A percentile compares a stretch with the other conserved stretches of the same genome.
These are phyloP conservation scores for Ophiostoma fasciatum DNA, from an alignment of 2,329 filamentous ascomycete species.

Conservation along the genomic window DNA sequence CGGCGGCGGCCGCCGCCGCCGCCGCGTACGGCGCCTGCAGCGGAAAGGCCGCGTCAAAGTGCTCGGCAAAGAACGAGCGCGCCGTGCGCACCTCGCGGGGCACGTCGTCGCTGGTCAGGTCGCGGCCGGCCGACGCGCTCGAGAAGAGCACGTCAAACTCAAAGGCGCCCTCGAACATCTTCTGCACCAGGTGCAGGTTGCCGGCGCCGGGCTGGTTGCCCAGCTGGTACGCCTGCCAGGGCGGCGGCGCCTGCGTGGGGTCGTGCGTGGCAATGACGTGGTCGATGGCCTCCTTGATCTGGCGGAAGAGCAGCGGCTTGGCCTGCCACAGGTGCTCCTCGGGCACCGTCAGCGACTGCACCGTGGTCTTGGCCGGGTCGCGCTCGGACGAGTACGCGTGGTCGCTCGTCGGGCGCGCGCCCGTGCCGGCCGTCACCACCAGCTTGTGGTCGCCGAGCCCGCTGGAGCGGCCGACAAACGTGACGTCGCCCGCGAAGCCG, in stretches of 20 bases:
- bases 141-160: slow-evolving; percentile 90
- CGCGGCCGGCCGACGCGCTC: slow-evolving; percentile 50
- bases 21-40: slow-evolving; percentile 63
- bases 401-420: slow-evolving; percentile 44
- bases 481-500: slow-evolving; percentile 46
- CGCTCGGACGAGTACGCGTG: slow-evolving; percentile 55
- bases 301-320: slow-evolving; percentile 44
- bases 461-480: slow-evolving; percentile 52
- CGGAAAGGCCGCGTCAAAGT: slow-evolving; percentile 58
- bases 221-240: slow-evolving; percentile 74
- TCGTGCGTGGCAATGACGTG: slow-evolving; percentile 33
- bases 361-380: slow-evolving; percentile 60
- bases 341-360: slow-evolving; percentile 54
- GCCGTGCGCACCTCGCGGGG: slow-evolving; percentile 53
- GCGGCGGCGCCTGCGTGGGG: slow-evolving; percentile 55
- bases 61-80: slow-evolving; percentile 54
- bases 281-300: slow-evolving; percentile 36
- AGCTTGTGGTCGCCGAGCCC: slow-evolving; percentile 70
- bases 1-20: neutral
- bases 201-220: slow-evolving; percentile 52
- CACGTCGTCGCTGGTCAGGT: slow-evolving; percentile 45
- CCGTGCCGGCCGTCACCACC: slow-evolving; percentile 55
- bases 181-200: slow-evolving; percentile 81
- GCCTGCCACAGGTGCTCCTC: slow-evolving; percentile 68
- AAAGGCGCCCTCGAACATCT: slow-evolving; percentile 78